Base-by-base conservation (phyloP, 148 eudicot genomes). In the Silene conica region DNA sequence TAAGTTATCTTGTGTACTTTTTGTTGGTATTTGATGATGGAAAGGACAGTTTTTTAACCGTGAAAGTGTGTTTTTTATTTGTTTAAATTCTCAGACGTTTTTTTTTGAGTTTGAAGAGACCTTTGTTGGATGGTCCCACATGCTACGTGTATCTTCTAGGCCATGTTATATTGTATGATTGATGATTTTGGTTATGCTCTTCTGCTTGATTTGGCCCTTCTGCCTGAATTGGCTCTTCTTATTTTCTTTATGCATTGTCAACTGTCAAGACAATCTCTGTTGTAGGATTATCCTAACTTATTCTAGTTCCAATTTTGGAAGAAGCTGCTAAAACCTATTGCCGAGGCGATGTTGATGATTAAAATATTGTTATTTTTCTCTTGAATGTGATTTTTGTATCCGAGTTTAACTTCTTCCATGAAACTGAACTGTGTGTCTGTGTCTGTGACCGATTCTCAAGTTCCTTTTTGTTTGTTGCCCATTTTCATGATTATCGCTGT, bases 1-100 rank as follows among this genome's bases (percentile, higher is more conserved):
- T 95, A 89, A 88, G 97, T 59, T 71, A 25, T 70, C 73, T 26
- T 20, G 9, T 21, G 23, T 26, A 15, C 54, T 34, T 45, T 63
- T 59, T 14, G 28, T 63, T 64, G 25, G 56, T 70, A 31, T 25
- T 54, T 22, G 56, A 16, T 62, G 4, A 25, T 52, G 28, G 23
- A 54, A 28, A 61, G 3, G 0, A 43, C 6, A 6, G 4, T 63
- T 55, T 10, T 23, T 63, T 13, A 28, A 34, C 25, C 28, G 14
- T 26, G 26, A 61, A 13, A 25, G 28, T 13, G n/a, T 41, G 6
- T 38, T 38, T 34, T 34, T 34, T 34, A 0, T 3, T 3, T 3
- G 3, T 34, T n/a, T n/a, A n/a, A 62, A 62, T 12, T 13, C 41
- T 5, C 26, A 23, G 18, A 5, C 26, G 15, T 31, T 19, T 12